Evolutionary conservation across 129 eudicot species (phyloP).

Genomic region (Calendula officinalis): DNA sequence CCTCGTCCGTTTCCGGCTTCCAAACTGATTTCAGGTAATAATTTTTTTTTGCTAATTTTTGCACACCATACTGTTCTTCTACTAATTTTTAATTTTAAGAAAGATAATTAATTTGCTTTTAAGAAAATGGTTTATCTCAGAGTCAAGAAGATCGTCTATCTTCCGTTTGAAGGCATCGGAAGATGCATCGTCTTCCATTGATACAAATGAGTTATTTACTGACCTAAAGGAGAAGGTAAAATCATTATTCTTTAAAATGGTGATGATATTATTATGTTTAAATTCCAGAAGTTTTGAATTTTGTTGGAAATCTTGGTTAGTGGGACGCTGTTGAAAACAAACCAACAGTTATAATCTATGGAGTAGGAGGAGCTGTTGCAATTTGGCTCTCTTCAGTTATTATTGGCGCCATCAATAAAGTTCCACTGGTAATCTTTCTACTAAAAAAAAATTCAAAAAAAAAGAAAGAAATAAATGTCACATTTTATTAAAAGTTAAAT

Average conservation of each 20-base stretch:
- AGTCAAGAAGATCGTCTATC: constrained; percentile 46
- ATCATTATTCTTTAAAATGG: not conserved
- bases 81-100: no score
- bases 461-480: no score
- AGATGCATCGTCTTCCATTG: constrained; percentile 55
- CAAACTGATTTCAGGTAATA: constrained; percentile 51
- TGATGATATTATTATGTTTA: not conserved
- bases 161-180: constrained; percentile 76
- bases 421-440: constrained; percentile 67
- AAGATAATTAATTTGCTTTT: not conserved
- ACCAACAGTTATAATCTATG: constrained; percentile 76
- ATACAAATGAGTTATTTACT: constrained; percentile 55
- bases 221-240: constrained; percentile 86
- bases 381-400: constrained; percentile 81
- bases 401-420: constrained; percentile 88
- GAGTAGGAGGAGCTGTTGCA: constrained; percentile 79
- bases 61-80: constrained; percentile 26
- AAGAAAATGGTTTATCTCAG: constrained; percentile 33
- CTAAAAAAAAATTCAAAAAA: no score
- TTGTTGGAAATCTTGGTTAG: constrained; percentile 24
- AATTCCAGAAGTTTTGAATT: not conserved
- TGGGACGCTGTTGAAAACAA: constrained; percentile 99
- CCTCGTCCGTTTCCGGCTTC: constrained; percentile 41
- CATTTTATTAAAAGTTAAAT: not conserved
- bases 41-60: not conserved